Base-by-base conservation (phyloP, 164 flowering plant species). In the Macadamia tetraphylla region DNA sequence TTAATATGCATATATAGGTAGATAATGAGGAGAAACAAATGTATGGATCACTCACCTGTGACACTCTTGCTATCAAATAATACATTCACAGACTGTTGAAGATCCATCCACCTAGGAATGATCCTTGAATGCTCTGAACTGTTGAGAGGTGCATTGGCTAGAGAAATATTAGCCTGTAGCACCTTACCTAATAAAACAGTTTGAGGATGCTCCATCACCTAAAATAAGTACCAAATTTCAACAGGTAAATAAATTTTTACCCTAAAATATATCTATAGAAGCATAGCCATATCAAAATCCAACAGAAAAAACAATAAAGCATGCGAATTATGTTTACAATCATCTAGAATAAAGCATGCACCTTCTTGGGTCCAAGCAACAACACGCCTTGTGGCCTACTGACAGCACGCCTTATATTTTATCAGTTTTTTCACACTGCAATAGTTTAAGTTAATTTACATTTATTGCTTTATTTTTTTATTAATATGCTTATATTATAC, bases 131-230 rank as follows among this genome's bases (percentile, higher is more conserved):
- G 73, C 15, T 81, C 83, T 59, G 73, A 42, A 11, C 73, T 75
- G 43, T 82, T 84, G 44, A 31, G 51, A 74, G 77, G 76, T 44
- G 92, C 87, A 79, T 86, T 79, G 60, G 82, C 78, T 71, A 91
- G 66, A 29, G 81, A 71, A 49, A 78, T 79, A 73, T 87, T 88
- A 56, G 86, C 52, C 66, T 84, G 73, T 43, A 94, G 67, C 63
- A 94, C 89, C 79, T 81, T 85, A 65, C 65, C 67, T 35, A 91
- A 74, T 64, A 83, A 67, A 74, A 81, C 76, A 69, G 96, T 89
- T 64, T 89, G 98, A 52, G 96, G 86, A 77, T 94, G 97, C 71
- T 85, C 92, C 86, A 85, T 81, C 67, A 83, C 84, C 98, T 91
- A 68, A 66, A 72, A 76, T 42, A 67, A 64, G 65, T 49, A 65